Percentiles rank a stretch among this genome's conserved stretches.
Conservation (phyloP, 1,284 basidiomycete genomes). For the Tilletia caries region DNA sequence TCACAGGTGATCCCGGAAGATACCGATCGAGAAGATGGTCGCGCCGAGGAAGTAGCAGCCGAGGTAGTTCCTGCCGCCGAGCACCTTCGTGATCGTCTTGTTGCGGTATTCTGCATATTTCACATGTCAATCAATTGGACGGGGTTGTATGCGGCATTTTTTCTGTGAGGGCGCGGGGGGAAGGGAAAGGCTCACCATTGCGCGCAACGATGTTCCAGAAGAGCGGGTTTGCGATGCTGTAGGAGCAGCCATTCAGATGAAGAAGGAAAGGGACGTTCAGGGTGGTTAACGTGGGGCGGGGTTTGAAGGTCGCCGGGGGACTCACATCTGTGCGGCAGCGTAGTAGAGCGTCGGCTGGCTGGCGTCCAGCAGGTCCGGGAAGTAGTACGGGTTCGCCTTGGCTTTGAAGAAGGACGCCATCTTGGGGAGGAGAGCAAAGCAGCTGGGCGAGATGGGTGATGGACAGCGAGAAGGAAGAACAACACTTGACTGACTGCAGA, state of each 20-base stretch:
- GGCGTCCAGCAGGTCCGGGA: constrained; percentile 39
- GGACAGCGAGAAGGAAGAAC: background rate
- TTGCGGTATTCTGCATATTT: constrained; percentile 45
- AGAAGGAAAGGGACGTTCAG: background rate
- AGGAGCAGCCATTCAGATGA: no score
- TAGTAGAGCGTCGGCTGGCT: constrained; percentile 42
- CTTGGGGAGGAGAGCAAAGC: background rate
- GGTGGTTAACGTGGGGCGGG: background rate
- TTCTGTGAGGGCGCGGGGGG: background rate
- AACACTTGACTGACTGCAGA: background rate
- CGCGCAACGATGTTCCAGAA: constrained; percentile 94
- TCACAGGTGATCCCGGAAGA: constrained; percentile 79
- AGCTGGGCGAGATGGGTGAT: background rate
- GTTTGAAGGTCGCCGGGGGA: no score
- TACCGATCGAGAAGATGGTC: constrained; percentile 81
- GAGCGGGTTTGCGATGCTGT: constrained; percentile 20
- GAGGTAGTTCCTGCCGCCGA: constrained; percentile 55
- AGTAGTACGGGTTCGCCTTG: constrained; percentile 24
- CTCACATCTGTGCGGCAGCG: constrained; percentile 24
- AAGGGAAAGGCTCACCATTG: constrained; percentile 66
- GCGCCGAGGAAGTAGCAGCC: constrained; percentile 89
- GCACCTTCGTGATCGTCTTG: constrained; percentile 46
- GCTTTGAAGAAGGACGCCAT: constrained; percentile 13
- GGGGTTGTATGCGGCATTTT: background rate
- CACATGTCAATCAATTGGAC: background rate